phyloP scores from a whole-genome alignment of 768 basidiomycete genomes.

The Boletus reticulatus region DNA sequence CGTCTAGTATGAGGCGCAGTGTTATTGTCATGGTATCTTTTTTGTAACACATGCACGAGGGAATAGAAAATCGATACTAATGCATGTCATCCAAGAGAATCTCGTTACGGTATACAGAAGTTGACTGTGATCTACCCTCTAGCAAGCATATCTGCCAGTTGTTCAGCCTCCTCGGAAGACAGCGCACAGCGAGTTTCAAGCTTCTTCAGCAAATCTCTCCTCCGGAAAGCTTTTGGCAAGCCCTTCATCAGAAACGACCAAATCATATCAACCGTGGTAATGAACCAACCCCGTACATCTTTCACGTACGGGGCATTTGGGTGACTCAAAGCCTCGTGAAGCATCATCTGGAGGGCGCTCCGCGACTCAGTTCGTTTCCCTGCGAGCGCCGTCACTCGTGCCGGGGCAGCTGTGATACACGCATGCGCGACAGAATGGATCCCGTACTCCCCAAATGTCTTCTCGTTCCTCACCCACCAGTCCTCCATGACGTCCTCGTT shows the following conservation, averaged over 20 bases:
- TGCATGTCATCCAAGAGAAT: no score
- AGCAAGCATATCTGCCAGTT: neutral
- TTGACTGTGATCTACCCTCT: neutral
- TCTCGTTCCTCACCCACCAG: constrained; percentile 13
- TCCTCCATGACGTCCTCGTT: constrained; percentile 3
- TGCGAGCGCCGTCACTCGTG: neutral
- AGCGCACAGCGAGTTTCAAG: neutral
- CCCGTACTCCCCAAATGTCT: neutral
- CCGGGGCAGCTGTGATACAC: constrained; percentile 8
- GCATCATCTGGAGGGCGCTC: neutral
- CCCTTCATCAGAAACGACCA: neutral
- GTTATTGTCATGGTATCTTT: no score
- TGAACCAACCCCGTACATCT: constrained; percentile 2
- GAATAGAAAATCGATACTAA: no score
- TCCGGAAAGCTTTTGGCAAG: neutral
- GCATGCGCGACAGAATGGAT: constrained; percentile 7
- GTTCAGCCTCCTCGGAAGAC: neutral
- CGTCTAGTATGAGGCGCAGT: no score
- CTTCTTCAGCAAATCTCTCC: neutral
- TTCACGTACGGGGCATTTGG: neutral
- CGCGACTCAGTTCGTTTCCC: constrained; percentile 4
- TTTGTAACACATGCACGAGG: no score
- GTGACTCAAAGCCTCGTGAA: neutral
- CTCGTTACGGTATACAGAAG: no score
- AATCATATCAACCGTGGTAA: neutral